Evolutionary conservation across 2,329 filamentous ascomycete genomes (phyloP), one percentile per base, ranked within the genome.

Genomic region (Pseudocercospora eumusae): DNA sequence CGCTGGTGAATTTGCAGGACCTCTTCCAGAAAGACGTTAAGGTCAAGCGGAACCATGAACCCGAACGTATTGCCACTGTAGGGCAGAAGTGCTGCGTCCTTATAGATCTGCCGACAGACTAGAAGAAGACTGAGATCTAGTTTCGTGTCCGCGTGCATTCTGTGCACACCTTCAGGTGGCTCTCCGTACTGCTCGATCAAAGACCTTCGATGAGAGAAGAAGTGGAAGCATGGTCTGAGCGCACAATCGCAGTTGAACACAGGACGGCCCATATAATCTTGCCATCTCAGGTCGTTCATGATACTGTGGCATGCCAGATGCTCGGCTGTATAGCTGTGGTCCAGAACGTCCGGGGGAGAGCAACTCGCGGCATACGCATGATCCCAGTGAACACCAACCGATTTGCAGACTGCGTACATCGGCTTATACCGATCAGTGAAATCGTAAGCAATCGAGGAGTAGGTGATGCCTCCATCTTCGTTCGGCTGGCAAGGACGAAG

Each of bases 51-150:
- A 20, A 58, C 40, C 18, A 60, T 55, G 50, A 65, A 65, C 5
- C 52, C 59, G 45, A 66, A 66, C 3, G 59, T 63, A 27, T 63
- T 66, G 8, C 61, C 53, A 20, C 47, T 61, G 27, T 63, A 65
- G 8, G 65, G 63, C 2, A 63, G 44, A 2, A 64, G 36, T 21
- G 65, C 56, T 1, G 63, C 58, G 10, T 65, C 65, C n/a, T 60
- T 60, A 44, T 67, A 54, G 36, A 65, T 61, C 42, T 55, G 58
- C 23, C 49, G 53, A 25, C 60, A 63, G 4, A 56, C 60, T 13
- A 44, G 53, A 13, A 65, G 56, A 23, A 67, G 56, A 31, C 45
- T 42, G 10, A 63, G 56, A 28, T 66, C 50, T 13, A 61, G 56
- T 42, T 64, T 63, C 7, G 64, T 61, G 13, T 50, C 42, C 11